Evolutionary conservation across 371 early-diverging fungal species (phyloP).

Genomic region (Capniomyces stellatus): DNA sequence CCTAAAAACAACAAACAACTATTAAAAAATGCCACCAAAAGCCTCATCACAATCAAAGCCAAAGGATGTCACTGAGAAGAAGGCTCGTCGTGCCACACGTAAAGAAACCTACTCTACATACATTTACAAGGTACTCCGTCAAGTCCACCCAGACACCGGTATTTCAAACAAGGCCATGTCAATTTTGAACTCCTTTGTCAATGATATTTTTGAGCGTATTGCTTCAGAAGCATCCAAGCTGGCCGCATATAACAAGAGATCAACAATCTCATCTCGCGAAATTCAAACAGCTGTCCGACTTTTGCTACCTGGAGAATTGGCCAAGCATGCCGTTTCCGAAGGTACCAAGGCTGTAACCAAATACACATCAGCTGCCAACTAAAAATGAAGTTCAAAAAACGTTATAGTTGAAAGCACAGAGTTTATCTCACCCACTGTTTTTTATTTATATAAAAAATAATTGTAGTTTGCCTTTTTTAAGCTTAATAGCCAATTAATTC

Average conservation of each 20-base stretch:
- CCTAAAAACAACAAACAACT: no score
- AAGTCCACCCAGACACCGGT: slow-evolving; percentile 94
- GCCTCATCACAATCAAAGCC: slow-evolving; percentile 22
- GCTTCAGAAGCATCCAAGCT: slow-evolving; percentile 79
- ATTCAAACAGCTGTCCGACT: slow-evolving; percentile 89
- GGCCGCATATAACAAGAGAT: slow-evolving; percentile 82
- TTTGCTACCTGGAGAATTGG: slow-evolving; percentile 86
- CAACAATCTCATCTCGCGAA: slow-evolving; percentile 88
- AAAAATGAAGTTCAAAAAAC: no score
- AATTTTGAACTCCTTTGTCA: slow-evolving; percentile 94
- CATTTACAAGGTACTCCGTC: slow-evolving; percentile 94
- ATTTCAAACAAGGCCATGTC: slow-evolving; percentile 98
- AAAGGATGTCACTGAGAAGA: slow-evolving; percentile 33
- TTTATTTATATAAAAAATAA: no score
- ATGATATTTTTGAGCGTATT: slow-evolving; percentile 92
- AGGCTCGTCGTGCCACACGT: slow-evolving; percentile 34
- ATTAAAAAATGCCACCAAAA: slow-evolving; percentile 5
- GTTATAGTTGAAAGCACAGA: no score
- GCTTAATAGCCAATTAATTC: no score
- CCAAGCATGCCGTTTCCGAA: slow-evolving; percentile 95
- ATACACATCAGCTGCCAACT: slow-evolving; percentile 56
- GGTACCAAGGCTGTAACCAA: slow-evolving; percentile 96
- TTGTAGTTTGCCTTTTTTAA: no score
- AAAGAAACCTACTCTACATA: slow-evolving; percentile 87
- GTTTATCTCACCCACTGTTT: no score